phyloP scores from a whole-genome alignment of 768 basidiomycete species.

The Leucosporidium scottii region DNA sequence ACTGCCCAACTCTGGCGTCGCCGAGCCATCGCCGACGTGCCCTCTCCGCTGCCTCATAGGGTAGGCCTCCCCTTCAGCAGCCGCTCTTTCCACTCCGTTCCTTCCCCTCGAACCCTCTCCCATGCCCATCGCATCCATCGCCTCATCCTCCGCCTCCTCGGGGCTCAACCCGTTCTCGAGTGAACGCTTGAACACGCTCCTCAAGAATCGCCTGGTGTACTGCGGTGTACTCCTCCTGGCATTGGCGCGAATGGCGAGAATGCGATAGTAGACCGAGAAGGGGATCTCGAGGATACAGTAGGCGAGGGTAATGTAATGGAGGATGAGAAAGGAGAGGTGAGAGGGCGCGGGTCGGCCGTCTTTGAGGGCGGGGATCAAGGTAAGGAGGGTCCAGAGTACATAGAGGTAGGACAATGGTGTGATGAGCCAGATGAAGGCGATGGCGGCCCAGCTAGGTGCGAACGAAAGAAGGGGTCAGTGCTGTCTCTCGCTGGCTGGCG shows the following conservation, averaged over 20 bases:
- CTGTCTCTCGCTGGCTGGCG: too few relatives aligned
- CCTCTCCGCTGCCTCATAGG: not conserved
- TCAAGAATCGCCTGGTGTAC: slow-evolving; percentile 28
- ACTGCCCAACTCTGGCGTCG: slow-evolving; percentile 16
- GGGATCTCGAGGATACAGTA: slow-evolving; percentile 25
- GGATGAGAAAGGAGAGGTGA: slow-evolving; percentile 2
- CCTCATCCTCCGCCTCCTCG: not conserved
- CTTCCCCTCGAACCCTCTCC: not conserved
- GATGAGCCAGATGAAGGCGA: slow-evolving; percentile 30
- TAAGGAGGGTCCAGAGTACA: slow-evolving; percentile 28
- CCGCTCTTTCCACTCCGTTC: not conserved
- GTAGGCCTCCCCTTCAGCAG: too few relatives aligned
- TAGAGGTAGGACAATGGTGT: slow-evolving; percentile 29
- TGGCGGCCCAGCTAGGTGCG: slow-evolving; percentile 1
- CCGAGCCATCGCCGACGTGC: slow-evolving; percentile 10
- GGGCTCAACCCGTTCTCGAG: slow-evolving; percentile 33
- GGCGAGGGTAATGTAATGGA: slow-evolving; percentile 22
- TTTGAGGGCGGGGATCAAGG: not conserved
- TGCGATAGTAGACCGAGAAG: slow-evolving; percentile 31
- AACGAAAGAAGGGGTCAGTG: too few relatives aligned
- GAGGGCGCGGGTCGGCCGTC: not conserved
- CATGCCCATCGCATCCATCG: not conserved
- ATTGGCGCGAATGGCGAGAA: slow-evolving; percentile 25
- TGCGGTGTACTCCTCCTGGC: slow-evolving; percentile 7
- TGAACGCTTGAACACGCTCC: slow-evolving; percentile 22